Percentiles rank a stretch among this genome's conserved stretches.
Conservation (phyloP, 768 basidiomycete genomes). For the Kwoniella heveanensis region DNA sequence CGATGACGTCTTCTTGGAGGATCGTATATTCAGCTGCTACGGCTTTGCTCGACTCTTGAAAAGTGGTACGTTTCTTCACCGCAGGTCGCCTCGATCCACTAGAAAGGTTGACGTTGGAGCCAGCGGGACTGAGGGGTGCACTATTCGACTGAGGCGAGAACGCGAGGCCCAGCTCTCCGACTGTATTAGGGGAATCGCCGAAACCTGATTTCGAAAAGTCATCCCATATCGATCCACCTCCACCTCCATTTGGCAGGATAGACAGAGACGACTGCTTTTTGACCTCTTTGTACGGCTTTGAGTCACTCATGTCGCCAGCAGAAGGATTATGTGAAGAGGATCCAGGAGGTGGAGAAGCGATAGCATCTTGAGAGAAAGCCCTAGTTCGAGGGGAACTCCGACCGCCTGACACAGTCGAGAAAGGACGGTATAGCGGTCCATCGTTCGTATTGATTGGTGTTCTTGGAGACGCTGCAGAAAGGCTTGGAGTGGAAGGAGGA, state of each 20-base stretch:
- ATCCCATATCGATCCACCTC: slow-evolving; percentile 26
- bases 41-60: not conserved
- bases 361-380: not conserved
- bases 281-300: not conserved
- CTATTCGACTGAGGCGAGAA: slow-evolving; percentile 4
- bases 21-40: slow-evolving; percentile 1
- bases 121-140: not conserved
- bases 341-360: not conserved
- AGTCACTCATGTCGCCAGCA: not conserved
- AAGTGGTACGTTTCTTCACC: slow-evolving; percentile 6
- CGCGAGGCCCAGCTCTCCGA: slow-evolving; percentile 11
- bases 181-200: slow-evolving; percentile 19
- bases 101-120: not conserved
- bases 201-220: slow-evolving; percentile 39
- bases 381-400: slow-evolving; percentile 4
- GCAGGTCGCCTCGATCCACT: not conserved
- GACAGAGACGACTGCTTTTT: slow-evolving; percentile 9
- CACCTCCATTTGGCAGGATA: not conserved
- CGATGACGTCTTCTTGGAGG: slow-evolving; percentile 20
- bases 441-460: not conserved
- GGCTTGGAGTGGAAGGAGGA: not conserved
- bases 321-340: not conserved
- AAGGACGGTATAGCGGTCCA: slow-evolving; percentile 16
- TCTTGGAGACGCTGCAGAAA: not conserved
- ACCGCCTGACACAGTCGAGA: slow-evolving; percentile 5